Evolutionary conservation across 176 grass and related monocot species (phyloP).

Genomic region (Oryza rufipogon): DNA sequence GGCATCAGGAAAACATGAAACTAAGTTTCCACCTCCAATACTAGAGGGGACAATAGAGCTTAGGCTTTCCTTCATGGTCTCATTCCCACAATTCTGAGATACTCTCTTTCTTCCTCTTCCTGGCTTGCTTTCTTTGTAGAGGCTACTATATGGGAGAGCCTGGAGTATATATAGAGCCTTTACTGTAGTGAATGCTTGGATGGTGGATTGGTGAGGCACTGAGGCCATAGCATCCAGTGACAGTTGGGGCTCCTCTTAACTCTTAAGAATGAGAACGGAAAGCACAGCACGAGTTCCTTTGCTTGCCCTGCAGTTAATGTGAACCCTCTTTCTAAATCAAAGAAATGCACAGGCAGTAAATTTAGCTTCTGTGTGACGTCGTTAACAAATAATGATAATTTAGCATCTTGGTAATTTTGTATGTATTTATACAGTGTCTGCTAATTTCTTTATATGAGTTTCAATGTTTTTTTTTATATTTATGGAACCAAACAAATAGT

Average conservation of each 20-base stretch:
- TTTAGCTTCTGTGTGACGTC: no score
- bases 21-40: neutral
- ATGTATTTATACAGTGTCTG: neutral
- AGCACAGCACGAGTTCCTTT: neutral
- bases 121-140: neutral
- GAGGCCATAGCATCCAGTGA: neutral
- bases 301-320: neutral
- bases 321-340: neutral
- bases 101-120: conserved; percentile 18
- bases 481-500: neutral
- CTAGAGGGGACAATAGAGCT: neutral
- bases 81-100: neutral
- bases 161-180: neutral
- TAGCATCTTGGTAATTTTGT: neutral
- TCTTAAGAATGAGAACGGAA: neutral
- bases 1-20: conserved; percentile 28
- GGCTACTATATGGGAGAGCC: neutral
- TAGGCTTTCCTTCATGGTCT: conserved; percentile 36
- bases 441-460: neutral
- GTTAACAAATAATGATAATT: no score
- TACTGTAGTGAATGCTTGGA: neutral
- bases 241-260: no score
- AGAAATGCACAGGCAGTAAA: neutral
- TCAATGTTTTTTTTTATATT: neutral
- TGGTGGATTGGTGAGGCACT: neutral